These are phyloP conservation scores for Casuarina equisetifolia DNA, from an alignment of 306 rosid genomes.

Conservation along the genomic window DNA sequence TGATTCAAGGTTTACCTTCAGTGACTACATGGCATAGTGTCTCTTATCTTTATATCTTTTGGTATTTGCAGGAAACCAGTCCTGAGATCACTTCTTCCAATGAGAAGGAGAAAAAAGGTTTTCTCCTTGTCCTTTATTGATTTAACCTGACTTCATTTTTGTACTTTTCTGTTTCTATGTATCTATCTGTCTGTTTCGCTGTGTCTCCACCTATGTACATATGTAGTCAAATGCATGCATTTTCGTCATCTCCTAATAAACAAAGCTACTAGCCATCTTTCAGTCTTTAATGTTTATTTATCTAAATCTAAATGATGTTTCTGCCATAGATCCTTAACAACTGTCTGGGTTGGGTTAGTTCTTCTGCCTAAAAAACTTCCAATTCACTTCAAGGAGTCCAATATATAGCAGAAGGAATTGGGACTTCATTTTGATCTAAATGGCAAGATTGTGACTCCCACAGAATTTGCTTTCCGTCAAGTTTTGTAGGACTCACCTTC, in stretches of 20 bases:
- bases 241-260: neutral
- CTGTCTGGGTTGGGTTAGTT: neutral
- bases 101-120: slow-evolving; percentile 65
- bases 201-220: neutral
- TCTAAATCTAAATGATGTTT: neutral
- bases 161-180: neutral
- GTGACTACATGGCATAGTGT: neutral
- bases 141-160: slow-evolving; percentile 9
- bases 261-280: too few species aligned
- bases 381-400: slow-evolving; percentile 9
- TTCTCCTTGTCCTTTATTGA: slow-evolving; percentile 14
- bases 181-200: neutral
- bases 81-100: slow-evolving; percentile 38
- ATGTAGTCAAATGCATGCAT: neutral
- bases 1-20: slow-evolving; percentile 15
- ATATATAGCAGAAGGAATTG: slow-evolving; percentile 7
- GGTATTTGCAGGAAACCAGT: slow-evolving; percentile 55
- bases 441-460: neutral
- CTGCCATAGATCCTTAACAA: slow-evolving; percentile 9
- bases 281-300: neutral
- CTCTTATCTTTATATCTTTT: slow-evolving; percentile 14
- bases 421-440: slow-evolving; percentile 9
- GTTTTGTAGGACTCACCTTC: neutral
- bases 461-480: neutral
- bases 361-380: neutral